These are phyloP conservation scores for Melampsora americana DNA, from an alignment of 1,284 basidiomycete species.

Conservation along the genomic window DNA sequence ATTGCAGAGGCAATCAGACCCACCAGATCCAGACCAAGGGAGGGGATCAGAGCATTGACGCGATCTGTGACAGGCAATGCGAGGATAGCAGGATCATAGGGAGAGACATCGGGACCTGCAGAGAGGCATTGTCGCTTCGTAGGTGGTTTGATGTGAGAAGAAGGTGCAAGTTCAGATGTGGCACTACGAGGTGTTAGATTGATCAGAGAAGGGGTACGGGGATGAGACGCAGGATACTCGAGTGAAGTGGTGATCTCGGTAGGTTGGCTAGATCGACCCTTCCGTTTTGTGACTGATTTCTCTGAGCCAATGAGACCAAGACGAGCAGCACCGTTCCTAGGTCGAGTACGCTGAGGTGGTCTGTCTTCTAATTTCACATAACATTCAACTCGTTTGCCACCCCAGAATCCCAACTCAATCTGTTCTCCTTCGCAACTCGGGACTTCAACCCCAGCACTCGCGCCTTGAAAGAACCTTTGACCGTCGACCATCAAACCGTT, in stretches of 20 bases:
- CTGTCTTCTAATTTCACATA: conserved; percentile 38
- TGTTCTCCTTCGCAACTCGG: conserved; percentile 36
- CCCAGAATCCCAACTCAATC: conserved; percentile 40
- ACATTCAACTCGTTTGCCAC: conserved; percentile 41
- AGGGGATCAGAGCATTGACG: conserved; percentile 14
- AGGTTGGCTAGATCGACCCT: background rate
- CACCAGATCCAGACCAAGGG: conserved; percentile 26
- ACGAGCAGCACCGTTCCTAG: background rate
- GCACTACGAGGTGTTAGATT: background rate
- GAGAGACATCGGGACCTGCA: conserved; percentile 1
- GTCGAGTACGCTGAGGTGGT: conserved; percentile 1
- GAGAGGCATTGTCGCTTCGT: conserved; percentile 23
- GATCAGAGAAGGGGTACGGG: background rate
- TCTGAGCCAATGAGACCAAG: background rate
- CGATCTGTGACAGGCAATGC: conserved; percentile 12
- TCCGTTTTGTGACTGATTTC: background rate
- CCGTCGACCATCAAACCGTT: conserved; percentile 43
- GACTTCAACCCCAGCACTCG: conserved; percentile 40
- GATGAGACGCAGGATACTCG: background rate
- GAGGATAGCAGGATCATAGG: conserved; percentile 15
- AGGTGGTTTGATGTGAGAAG: background rate
- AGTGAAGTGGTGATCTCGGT: background rate
- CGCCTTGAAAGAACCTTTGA: conserved; percentile 34
- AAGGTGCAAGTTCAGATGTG: background rate
- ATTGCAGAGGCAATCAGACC: conserved; percentile 42